Percentiles rank a stretch among this genome's conserved stretches.
Conservation (phyloP, 208 protist species). For the Endotrypanum monterogeii region DNA sequence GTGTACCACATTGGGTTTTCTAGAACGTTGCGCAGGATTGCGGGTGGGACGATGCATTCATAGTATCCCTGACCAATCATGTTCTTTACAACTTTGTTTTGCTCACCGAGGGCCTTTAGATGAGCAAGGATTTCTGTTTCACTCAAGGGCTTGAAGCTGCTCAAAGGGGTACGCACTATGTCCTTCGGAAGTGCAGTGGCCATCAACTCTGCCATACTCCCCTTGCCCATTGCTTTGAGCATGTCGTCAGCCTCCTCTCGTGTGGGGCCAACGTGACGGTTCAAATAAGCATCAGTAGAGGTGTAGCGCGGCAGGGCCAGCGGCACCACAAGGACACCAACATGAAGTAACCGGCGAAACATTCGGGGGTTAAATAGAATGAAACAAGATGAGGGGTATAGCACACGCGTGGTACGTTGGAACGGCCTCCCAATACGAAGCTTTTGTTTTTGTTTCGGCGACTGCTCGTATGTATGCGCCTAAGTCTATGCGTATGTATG, state of each 20-base stretch:
- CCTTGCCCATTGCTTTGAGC: slow-evolving; percentile 81
- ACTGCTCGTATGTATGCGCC: no score
- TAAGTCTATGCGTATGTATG: no score
- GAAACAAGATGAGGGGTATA: no score
- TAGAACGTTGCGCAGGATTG: slow-evolving; percentile 96
- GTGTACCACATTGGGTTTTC: slow-evolving; percentile 99
- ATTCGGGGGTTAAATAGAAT: no score
- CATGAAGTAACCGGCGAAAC: slow-evolving; percentile 19
- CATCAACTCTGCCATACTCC: slow-evolving; percentile 83
- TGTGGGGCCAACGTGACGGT: slow-evolving; percentile 92
- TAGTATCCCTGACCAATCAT: slow-evolving; percentile 96
- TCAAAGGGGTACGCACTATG: slow-evolving; percentile 60
- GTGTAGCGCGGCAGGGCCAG: slow-evolving; percentile 37
- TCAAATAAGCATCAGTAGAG: slow-evolving; percentile 84
- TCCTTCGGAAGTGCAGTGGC: slow-evolving; percentile 67
- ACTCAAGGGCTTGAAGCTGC: slow-evolving; percentile 46
- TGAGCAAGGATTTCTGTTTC: slow-evolving; percentile 75
- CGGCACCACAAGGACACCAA: not conserved
- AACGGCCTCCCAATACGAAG: no score
- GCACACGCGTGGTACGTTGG: no score
- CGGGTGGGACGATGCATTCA: slow-evolving; percentile 87
- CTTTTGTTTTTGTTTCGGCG: no score
- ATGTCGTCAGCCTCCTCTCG: slow-evolving; percentile 86
- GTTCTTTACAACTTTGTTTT: slow-evolving; percentile 92
- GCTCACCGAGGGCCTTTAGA: slow-evolving; percentile 48